A percentile compares a stretch with the other conserved stretches of the same genome.
These are phyloP conservation scores for Rubia occidens DNA, from an alignment of 305 asterid genomes.

Conservation along the genomic window DNA sequence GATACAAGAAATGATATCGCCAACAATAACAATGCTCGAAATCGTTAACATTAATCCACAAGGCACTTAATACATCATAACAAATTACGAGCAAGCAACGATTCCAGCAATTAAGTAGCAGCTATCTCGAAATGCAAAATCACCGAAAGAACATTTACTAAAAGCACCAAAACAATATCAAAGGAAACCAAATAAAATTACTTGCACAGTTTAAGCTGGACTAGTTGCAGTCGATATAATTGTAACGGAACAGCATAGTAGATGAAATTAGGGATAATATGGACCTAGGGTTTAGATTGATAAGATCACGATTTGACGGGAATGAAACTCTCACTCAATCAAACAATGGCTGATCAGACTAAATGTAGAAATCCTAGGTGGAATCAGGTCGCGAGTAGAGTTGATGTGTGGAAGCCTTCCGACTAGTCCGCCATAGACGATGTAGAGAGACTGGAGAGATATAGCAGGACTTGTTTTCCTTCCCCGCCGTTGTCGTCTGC, in stretches of 20 bases:
- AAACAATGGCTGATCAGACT: not conserved
- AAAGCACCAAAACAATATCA: not conserved
- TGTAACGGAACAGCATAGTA: not conserved
- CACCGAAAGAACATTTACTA: not conserved
- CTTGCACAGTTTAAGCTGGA: not conserved
- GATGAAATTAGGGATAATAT: constrained; percentile 2
- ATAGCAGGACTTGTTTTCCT: not conserved
- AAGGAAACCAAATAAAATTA: not conserved
- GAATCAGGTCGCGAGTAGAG: not conserved
- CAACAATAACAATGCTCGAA: not conserved
- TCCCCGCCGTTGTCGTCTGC: constrained; percentile 9
- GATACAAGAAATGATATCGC: not conserved
- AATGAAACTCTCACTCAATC: not conserved
- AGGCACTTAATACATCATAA: not conserved
- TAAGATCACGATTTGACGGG: constrained; percentile 8
- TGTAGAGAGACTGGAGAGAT: constrained; percentile 6
- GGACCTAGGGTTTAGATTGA: constrained; percentile 49
- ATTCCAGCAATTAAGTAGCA: not conserved
- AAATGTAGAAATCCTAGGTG: constrained; percentile 3
- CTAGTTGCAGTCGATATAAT: not conserved
- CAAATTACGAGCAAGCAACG: not conserved
- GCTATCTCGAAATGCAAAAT: not conserved
- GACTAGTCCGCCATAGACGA: constrained; percentile 10
- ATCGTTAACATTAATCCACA: not conserved
- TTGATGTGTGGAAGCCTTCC: not conserved